A percentile compares a stretch with the other conserved stretches of the same genome.
These are phyloP conservation scores for Coemansia sp. DNA, from an alignment of 192 early-diverging fungal species.

Conservation along the genomic window DNA sequence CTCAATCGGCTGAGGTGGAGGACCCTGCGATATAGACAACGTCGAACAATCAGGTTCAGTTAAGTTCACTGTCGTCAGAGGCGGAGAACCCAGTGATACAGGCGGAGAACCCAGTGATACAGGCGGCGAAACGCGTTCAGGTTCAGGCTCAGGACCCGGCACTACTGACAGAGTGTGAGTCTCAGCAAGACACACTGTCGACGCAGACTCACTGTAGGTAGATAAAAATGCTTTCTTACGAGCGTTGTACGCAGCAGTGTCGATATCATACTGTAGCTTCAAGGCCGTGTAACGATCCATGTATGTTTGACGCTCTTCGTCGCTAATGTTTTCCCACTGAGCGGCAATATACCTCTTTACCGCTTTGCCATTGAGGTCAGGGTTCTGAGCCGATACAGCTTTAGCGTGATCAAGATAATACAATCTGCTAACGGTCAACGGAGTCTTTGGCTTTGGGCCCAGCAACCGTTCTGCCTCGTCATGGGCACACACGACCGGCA, in stretches of 20 bases:
- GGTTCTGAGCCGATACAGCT: background rate
- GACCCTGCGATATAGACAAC: no score
- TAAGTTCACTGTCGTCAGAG: background rate
- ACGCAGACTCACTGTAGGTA: constrained; percentile 20
- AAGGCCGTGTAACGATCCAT: background rate
- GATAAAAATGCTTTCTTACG: background rate
- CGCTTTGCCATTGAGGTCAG: no score
- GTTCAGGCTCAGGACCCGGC: background rate
- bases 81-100: no score
- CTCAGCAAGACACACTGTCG: background rate
- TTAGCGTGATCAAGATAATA: background rate
- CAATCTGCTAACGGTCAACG: background rate
- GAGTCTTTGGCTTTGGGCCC: background rate
- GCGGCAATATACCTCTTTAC: background rate
- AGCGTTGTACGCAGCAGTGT: constrained; percentile 3
- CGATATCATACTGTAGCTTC: background rate
- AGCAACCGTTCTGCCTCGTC: background rate
- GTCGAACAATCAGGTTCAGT: no score
- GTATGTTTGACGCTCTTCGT: background rate
- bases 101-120: background rate
- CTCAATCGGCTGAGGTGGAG: no score
- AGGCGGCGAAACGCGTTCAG: background rate
- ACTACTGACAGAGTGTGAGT: no score
- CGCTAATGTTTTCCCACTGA: background rate
- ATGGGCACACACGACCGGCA: no score